phyloP scores from a whole-genome alignment of 1,284 basidiomycete genomes.

The Irpex sp. region DNA sequence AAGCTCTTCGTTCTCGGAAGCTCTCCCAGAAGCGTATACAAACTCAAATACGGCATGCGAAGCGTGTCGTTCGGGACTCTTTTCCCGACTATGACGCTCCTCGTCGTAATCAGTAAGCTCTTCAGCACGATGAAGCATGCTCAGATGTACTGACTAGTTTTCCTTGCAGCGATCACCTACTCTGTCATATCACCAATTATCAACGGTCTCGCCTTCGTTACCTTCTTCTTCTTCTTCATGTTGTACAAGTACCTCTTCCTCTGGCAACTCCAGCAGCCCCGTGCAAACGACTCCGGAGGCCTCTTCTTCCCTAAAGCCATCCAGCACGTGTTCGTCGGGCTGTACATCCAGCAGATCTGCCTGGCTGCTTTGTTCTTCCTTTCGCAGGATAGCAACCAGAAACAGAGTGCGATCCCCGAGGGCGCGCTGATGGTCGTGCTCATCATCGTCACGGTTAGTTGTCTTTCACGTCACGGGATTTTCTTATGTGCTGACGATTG shows the following conservation, averaged over 20 bases:
- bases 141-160: not conserved
- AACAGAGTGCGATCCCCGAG: conserved; percentile 60
- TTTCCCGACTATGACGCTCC: conserved; percentile 69
- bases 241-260: conserved; percentile 89
- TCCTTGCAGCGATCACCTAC: conserved; percentile 55
- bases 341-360: conserved; percentile 84
- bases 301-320: conserved; percentile 95
- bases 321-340: conserved; percentile 87
- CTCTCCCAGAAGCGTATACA: conserved; percentile 80
- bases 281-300: conserved; percentile 82
- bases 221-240: conserved; percentile 82
- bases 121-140: not conserved
- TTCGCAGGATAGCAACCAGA: conserved; percentile 44
- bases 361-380: conserved; percentile 88
- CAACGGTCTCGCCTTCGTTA: conserved; percentile 80
- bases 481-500: not conserved
- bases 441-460: conserved; percentile 70
- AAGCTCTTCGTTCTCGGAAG: conserved; percentile 81
- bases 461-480: not conserved
- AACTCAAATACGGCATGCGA: conserved; percentile 67
- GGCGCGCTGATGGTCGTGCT: conserved; percentile 81
- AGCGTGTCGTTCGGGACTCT: conserved; percentile 80
- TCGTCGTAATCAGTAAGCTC: conserved; percentile 56
- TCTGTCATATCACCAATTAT: conserved; percentile 91
- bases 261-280: conserved; percentile 73